These are phyloP conservation scores for Grigorovia transvaalensis DNA, from an alignment of 805 yeast genomes.

Conservation along the genomic window DNA sequence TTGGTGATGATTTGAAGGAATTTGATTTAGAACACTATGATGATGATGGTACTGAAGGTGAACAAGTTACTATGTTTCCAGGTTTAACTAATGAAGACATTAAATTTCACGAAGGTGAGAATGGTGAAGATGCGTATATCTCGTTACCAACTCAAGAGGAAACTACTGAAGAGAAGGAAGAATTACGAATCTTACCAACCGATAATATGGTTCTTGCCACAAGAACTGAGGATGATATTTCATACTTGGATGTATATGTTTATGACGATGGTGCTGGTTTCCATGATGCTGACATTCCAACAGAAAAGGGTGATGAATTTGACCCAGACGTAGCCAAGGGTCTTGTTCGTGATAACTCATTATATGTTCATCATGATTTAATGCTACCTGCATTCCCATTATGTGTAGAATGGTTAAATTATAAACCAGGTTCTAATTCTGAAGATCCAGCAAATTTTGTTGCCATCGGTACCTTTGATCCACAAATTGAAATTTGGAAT, in stretches of 20 bases:
- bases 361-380: conserved; percentile 92
- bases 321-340: conserved; percentile 74
- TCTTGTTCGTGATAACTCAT: conserved; percentile 54
- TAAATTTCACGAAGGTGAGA: conserved; percentile 43
- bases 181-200: conserved; percentile 76
- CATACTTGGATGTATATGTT: conserved; percentile 84
- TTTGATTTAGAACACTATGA: conserved; percentile 82
- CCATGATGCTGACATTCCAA: conserved; percentile 55
- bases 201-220: conserved; percentile 86
- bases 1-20: conserved; percentile 80
- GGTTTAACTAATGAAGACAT: conserved; percentile 52
- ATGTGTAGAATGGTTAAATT: conserved; percentile 91
- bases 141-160: conserved; percentile 44
- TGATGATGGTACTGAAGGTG: conserved; percentile 48
- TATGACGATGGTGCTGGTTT: conserved; percentile 91
- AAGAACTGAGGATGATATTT: conserved; percentile 91
- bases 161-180: conserved; percentile 64
- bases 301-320: conserved; percentile 48
- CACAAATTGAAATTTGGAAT: conserved; percentile 95
- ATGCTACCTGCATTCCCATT: conserved; percentile 96
- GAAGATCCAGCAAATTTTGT: conserved; percentile 75
- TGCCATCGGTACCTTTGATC: conserved; percentile 95
- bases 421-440: conserved; percentile 44
- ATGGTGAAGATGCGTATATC: conserved; percentile 34
- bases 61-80: conserved; percentile 56